phyloP scores from a whole-genome alignment of 305 asterid genomes.

The Euphrasia arctica region DNA sequence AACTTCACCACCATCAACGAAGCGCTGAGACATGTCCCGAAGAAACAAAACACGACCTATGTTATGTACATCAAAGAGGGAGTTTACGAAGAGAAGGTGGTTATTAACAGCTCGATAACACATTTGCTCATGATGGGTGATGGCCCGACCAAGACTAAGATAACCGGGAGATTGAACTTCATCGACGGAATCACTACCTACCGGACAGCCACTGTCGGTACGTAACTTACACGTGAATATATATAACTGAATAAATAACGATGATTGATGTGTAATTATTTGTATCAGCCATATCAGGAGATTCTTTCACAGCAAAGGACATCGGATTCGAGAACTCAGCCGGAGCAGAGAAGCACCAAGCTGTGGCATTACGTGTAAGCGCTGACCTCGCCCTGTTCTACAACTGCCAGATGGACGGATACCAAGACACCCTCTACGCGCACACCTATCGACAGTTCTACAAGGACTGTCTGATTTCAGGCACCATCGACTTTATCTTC shows the following conservation, averaged over 20 bases:
- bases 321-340: constrained; percentile 55
- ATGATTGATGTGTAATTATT: neutral
- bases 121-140: constrained; percentile 53
- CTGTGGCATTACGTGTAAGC: constrained; percentile 69
- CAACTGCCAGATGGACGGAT: constrained; percentile 70
- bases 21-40: constrained; percentile 45
- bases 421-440: constrained; percentile 77
- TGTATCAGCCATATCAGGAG: constrained; percentile 60
- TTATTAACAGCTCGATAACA: constrained; percentile 27
- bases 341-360: constrained; percentile 68
- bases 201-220: constrained; percentile 67
- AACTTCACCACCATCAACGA: constrained; percentile 44
- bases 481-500: constrained; percentile 82
- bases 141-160: constrained; percentile 65
- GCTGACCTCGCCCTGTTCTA: constrained; percentile 56
- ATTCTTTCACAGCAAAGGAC: constrained; percentile 60
- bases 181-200: constrained; percentile 51
- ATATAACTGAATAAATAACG: neutral
- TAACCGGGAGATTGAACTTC: constrained; percentile 55
- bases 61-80: constrained; percentile 58
- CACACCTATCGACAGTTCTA: constrained; percentile 84
- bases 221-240: neutral
- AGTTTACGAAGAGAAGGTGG: constrained; percentile 46
- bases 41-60: constrained; percentile 27
- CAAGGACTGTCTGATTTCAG: constrained; percentile 64